Base-by-base conservation (phyloP, 2,329 filamentous ascomycete species). In the Boeremia lycopersici region DNA sequence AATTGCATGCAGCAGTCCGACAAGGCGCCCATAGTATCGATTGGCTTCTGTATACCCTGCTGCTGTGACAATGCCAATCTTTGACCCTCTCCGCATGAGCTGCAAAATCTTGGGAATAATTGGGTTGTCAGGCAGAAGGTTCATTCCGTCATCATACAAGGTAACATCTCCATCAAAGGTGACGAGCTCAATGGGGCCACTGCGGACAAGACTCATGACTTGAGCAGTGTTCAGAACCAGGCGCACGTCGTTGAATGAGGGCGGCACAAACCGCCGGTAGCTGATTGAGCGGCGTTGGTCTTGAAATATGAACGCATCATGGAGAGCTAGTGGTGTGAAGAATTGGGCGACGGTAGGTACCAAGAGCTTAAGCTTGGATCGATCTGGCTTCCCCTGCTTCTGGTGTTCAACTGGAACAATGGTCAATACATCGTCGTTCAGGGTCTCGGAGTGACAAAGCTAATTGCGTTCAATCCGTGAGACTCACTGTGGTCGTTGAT, bases 141-240 rank as follows among this genome's bases (percentile, higher is more conserved):
- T 90, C 66, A 91, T 83, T 11, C 95, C 95, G 69, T 99, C 80
- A 41, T 82, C 79, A 74, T 99, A 99, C 19, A 99, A 82, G 1
- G 95, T 99, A 45, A 99, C 92, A 76, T 99, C 95, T 76, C 95
- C 95, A 75, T 99, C 95, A 72, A 99, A 99, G 0, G 95, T 99
- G 48, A 96, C 88, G 4, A 99, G 83, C 64, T 95, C 87, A 8
- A 97, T 82, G 4, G 86, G 83, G 19, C 89, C 88, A 39, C 81
- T 79, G 23, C 85, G 86, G 13, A 91, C 89, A n/a, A 98, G 85
- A 34, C 91, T 91, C 87, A 97, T 92, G 56, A 93, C 82, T 76
- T 99, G 95, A 15, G 95, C 93, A 34, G 95, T 95, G 77, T 99
- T 99, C 64, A 99, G 85, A 46, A 96, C 89, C 23, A 97, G 82